A percentile compares a stretch with the other conserved stretches of the same genome.
Conservation (phyloP, 2,329 filamentous ascomycete genomes). For the Pleoardoris graminearum region DNA sequence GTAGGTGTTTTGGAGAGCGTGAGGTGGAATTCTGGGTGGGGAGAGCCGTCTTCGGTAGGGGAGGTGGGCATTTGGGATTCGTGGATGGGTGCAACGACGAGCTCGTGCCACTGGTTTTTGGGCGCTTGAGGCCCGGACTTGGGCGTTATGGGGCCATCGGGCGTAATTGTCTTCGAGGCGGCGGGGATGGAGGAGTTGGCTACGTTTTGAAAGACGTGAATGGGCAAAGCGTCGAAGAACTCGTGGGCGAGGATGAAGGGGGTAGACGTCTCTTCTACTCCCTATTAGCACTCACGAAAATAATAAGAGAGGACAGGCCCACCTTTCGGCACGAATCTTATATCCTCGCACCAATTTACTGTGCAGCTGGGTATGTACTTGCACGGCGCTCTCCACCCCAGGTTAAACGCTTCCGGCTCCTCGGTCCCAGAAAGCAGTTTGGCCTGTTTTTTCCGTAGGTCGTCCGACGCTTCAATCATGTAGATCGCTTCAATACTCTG, state of each 20-base stretch:
- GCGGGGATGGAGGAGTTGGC: constrained; percentile 46
- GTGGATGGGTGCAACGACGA: constrained; percentile 50
- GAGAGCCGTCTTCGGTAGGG: constrained; percentile 16
- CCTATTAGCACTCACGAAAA: constrained; percentile 19
- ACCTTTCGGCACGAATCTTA: constrained; percentile 78
- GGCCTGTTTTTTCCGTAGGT: constrained; percentile 77
- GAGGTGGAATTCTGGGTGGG: constrained; percentile 80
- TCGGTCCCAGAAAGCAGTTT: constrained; percentile 77
- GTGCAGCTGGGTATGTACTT: constrained; percentile 71
- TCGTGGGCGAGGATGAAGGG: constrained; percentile 97
- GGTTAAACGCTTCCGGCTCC: constrained; percentile 68
- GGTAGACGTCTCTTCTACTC: constrained; percentile 65
- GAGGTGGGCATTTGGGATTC: constrained; percentile 13
- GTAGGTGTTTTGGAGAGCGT: constrained; percentile 75
- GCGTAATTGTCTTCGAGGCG: constrained; percentile 51
- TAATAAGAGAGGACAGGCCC: constrained; percentile 29
- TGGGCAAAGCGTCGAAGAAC: constrained; percentile 97
- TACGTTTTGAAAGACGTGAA: constrained; percentile 89
- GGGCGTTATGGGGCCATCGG: constrained; percentile 53
- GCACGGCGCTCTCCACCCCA: constrained; percentile 73
- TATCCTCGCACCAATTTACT: constrained; percentile 89
- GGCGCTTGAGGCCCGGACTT: constrained; percentile 41
- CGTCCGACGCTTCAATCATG: constrained; percentile 88
- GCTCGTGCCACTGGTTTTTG: constrained; percentile 48
- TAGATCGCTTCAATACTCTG: constrained; percentile 84